Conservation (phyloP, 2,329 filamentous ascomycete genomes). For the Boeremia exigua region DNA sequence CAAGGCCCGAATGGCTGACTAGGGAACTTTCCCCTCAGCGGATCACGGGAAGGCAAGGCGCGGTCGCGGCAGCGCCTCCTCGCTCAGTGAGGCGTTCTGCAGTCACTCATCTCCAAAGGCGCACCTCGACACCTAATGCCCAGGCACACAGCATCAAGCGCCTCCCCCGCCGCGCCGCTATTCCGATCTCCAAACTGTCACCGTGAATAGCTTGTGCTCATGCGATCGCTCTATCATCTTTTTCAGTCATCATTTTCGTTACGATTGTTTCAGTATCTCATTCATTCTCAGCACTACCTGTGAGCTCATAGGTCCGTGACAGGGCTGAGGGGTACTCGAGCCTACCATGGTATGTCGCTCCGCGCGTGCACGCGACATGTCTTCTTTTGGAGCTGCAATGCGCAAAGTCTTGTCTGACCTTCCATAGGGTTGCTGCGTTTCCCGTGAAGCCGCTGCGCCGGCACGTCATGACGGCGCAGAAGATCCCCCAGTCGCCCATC, state of each 20-base stretch:
- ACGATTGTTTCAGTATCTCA: background rate
- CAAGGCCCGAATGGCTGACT: constrained; percentile 9
- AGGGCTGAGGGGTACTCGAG: constrained; percentile 9
- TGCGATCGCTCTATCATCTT: constrained; percentile 11
- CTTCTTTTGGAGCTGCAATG: background rate
- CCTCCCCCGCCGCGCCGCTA: constrained; percentile 12
- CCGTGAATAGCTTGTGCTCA: constrained; percentile 9
- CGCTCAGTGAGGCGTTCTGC: constrained; percentile 12
- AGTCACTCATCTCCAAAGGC: constrained; percentile 8
- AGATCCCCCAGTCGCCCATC: constrained; percentile 10
- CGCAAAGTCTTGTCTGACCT: background rate
- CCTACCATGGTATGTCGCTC: constrained; percentile 16
- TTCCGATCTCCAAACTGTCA: background rate
- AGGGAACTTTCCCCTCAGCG: constrained; percentile 2
- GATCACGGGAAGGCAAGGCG: constrained; percentile 13
- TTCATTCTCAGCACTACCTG: constrained; percentile 10
- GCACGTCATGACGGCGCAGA: constrained; percentile 4
- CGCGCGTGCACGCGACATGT: constrained; percentile 8
- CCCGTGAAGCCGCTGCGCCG: constrained; percentile 4
- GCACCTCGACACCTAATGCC: constrained; percentile 2
- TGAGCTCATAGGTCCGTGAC: background rate
- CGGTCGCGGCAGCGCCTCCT: constrained; percentile 8
- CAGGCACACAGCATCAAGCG: constrained; percentile 6
- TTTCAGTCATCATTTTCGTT: background rate
- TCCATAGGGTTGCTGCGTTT: constrained; percentile 24